Evolutionary conservation across 2,329 filamentous ascomycete species (phyloP), one percentile per base, ranked within the genome.

Genomic region (Rugonectria rugulosa): DNA sequence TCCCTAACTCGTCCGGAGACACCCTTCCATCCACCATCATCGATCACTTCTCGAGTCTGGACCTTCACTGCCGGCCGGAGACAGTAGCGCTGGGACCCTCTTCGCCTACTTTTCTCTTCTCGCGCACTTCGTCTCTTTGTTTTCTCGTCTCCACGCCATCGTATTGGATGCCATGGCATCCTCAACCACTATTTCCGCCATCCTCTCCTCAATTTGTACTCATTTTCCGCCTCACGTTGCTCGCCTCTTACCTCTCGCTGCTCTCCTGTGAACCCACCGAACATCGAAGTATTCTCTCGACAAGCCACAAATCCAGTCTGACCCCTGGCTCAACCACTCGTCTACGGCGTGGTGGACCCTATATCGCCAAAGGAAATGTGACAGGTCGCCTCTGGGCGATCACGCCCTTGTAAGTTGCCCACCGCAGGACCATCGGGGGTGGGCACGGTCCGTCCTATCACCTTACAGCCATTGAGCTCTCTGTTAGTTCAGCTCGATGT

Each of bases 311-410:
- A 19, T 37, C 53, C 49, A 48, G 26, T 49, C 44, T 42, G 38
- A 42, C 40, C 40, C 57, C 57, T 41, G 37, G 34, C 43, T 51
- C 34, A 46, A 49, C 48, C 38, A 45, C 53, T 56, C 45, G n/a
- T n/a, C n/a, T n/a, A n/a, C n/a, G 48, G 41, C 54, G 51, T 19
- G 51, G 57, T 63, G 55, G 57, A 26, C 55, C 60, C 55, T 59
- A 47, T 32, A 57, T 57, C 55, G 55, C 55, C 56, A 59, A 60
- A 59, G 55, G 43, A 59, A 44, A 59, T 47, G 34, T 62, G 54
- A 63, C 53, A 59, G 47, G 58, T 62, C 55, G 57, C 23, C 62
- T 58, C 48, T 61, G 50, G 60, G 29, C 60, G 58, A 64, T 64
- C 59, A 37, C 29, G 36, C 56, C 57, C 53, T 62, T 64, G 62